phyloP scores from a whole-genome alignment of 2,329 filamentous ascomycete genomes.

The Cadophora luteo-olivacea region DNA sequence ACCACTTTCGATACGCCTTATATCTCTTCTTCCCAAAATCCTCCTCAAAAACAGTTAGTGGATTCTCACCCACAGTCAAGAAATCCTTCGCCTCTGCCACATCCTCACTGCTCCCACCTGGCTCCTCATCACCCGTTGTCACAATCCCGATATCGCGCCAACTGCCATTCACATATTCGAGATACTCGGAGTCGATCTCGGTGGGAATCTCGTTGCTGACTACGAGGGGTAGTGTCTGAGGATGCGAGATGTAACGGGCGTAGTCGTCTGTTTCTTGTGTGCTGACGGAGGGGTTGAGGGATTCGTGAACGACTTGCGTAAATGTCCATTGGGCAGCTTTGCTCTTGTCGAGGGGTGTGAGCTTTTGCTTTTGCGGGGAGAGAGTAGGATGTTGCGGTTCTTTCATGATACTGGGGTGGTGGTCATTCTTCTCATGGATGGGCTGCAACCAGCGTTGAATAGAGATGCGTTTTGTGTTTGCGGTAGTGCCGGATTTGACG shows the following conservation, averaged over 20 bases:
- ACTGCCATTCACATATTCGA: slow-evolving; percentile 78
- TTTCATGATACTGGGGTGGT: slow-evolving; percentile 63
- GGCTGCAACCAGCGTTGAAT: slow-evolving; percentile 68
- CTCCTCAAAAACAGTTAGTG: slow-evolving; percentile 85
- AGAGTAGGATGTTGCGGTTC: slow-evolving; percentile 44
- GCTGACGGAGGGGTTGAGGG: slow-evolving; percentile 83
- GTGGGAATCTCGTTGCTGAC: slow-evolving; percentile 71
- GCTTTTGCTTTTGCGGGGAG: slow-evolving; percentile 54
- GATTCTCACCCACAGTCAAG: slow-evolving; percentile 78
- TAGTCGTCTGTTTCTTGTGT: slow-evolving; percentile 84
- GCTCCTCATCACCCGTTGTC: slow-evolving; percentile 22
- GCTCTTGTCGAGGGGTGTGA: slow-evolving; percentile 73
- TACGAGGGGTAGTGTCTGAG: slow-evolving; percentile 85
- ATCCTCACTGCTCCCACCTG: slow-evolving; percentile 53
- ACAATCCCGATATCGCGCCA: slow-evolving; percentile 58
- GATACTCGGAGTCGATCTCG: slow-evolving; percentile 70
- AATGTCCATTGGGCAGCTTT: slow-evolving; percentile 89
- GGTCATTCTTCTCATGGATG: slow-evolving; percentile 44
- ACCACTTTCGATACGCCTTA: slow-evolving; percentile 95
- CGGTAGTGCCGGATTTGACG: slow-evolving; percentile 49
- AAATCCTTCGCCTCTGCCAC: slow-evolving; percentile 78
- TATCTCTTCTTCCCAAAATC: slow-evolving; percentile 93
- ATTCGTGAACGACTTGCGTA: slow-evolving; percentile 83
- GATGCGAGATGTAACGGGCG: slow-evolving; percentile 85
- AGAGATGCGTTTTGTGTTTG: slow-evolving; percentile 55